phyloP scores from a whole-genome alignment of 345 rosid genomes.

The Gossypium sturtianum region DNA sequence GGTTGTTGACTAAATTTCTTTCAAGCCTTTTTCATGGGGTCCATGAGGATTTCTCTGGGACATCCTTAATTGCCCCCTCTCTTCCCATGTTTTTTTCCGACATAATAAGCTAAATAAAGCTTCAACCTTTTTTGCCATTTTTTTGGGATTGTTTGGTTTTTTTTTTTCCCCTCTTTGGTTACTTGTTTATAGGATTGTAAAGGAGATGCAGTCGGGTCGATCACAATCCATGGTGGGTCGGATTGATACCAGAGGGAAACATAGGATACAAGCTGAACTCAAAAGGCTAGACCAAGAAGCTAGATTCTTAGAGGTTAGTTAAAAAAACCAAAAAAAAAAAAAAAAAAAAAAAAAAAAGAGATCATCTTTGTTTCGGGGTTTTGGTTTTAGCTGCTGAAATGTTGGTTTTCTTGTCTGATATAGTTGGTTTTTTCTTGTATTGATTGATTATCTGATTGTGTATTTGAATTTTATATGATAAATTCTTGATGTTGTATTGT shows the following conservation, averaged over 20 bases:
- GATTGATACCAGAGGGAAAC: conserved; percentile 14
- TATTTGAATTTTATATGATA: background rate
- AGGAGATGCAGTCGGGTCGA: conserved; percentile 12
- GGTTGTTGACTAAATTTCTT: conserved; percentile 3
- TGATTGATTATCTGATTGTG: background rate
- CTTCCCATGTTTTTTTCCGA: background rate
- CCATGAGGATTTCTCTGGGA: conserved; percentile 14
- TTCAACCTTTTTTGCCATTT: background rate
- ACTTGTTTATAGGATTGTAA: background rate
- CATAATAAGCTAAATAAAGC: conserved; percentile 3
- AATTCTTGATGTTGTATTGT: background rate
- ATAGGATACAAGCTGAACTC: conserved; percentile 20
- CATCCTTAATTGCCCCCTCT: background rate
- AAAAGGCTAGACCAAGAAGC: conserved; percentile 16
- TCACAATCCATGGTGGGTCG: conserved; percentile 4
- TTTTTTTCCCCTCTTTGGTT: background rate
- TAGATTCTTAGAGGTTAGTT: conserved; percentile 16
- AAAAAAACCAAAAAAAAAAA: background rate
- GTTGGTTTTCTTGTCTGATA: background rate
- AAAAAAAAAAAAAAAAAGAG: too few relatives aligned
- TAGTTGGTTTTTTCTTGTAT: background rate
- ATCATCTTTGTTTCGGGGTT: background rate
- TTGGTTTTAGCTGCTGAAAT: background rate
- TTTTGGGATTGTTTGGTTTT: background rate
- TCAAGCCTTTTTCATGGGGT: conserved; percentile 6